Percentiles rank a stretch among this genome's conserved stretches.
These are phyloP conservation scores for Rhododendron henanense DNA, from an alignment of 148 eudicot species.

Conservation along the genomic window DNA sequence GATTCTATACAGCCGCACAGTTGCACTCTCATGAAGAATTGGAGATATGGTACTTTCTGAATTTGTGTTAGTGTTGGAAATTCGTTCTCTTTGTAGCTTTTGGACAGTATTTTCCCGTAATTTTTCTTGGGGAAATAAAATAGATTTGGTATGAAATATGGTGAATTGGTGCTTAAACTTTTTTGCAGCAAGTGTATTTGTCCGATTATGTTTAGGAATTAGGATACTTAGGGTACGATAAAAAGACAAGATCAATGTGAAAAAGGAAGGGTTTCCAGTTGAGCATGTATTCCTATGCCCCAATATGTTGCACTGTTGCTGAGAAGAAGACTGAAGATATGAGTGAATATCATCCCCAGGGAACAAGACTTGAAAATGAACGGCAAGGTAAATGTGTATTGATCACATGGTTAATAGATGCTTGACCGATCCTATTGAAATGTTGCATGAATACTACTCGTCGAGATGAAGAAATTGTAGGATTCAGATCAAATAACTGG, in stretches of 20 bases:
- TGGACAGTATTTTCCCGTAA: constrained; percentile 4
- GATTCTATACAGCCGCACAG: background rate
- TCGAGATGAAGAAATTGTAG: background rate
- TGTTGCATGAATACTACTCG: too few relatives aligned
- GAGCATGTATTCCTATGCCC: too few relatives aligned
- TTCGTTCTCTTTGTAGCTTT: background rate
- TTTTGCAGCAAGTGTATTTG: background rate
- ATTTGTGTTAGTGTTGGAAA: background rate
- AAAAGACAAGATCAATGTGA: background rate
- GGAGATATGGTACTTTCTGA: background rate
- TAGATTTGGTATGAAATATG: background rate
- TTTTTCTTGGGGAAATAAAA: background rate
- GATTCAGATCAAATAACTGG: background rate
- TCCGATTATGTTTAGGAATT: background rate
- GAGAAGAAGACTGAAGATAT: too few relatives aligned
- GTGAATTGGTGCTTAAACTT: background rate
- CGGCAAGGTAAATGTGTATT: background rate
- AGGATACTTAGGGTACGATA: too few relatives aligned
- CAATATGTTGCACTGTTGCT: too few relatives aligned
- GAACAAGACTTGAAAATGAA: background rate
- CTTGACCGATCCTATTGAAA: too few relatives aligned
- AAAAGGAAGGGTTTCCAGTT: too few relatives aligned
- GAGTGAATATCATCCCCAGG: background rate
- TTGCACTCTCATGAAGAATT: background rate
- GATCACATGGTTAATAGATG: background rate